Evolutionary conservation across 179 eudicot species (phyloP), one percentile per base, ranked within the genome.

Genomic region (Silene vulgaris): DNA sequence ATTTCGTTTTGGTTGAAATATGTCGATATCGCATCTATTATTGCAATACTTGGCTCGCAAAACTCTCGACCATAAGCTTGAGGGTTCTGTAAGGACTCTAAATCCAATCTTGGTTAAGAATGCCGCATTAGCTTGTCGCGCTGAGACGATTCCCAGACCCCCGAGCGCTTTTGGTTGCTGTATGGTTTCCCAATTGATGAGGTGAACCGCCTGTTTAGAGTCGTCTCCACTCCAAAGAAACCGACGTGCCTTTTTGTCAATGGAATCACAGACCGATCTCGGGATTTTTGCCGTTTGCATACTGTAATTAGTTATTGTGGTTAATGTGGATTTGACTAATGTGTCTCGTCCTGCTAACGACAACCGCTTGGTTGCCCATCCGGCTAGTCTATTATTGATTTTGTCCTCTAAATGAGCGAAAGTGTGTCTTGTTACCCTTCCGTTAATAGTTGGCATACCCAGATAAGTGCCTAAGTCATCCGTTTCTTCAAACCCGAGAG

Each of bases 241-340:
- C 0, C 35, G 37, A 0, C 69, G 16, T 2, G 37, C 0, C 7
- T 65, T 28, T 40, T 9, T 0, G 30, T 12, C 9, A n/a, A 2
- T 29, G 8, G 45, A 29, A 29, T 29, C 32, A 3, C 32, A 29
- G 3, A 29, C 3, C 2, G 32, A 29, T 3, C 32, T 29, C 0
- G 70, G 48, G 6, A 66, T 3, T 30, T 30, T 66, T 16, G 70
- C 70, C 4, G 70, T 30, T 66, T 66, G 70, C 70, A 66, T 66
- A 13, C 19, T 66, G 20, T 66, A 66, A n/a, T 66, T 28, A 6
- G 48, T 20, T 3, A 66, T 3, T 0, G 70, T 28, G 11, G 1
- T 23, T 1, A 66, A 9, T 0, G 70, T 20, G 2, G 70, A 30
- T 66, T 66, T 45, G 13, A 66, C 17, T 3, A 66, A 3, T 1